These are phyloP conservation scores for Cystofilobasidium macerans DNA, from an alignment of 768 basidiomycete genomes.

Conservation along the genomic window DNA sequence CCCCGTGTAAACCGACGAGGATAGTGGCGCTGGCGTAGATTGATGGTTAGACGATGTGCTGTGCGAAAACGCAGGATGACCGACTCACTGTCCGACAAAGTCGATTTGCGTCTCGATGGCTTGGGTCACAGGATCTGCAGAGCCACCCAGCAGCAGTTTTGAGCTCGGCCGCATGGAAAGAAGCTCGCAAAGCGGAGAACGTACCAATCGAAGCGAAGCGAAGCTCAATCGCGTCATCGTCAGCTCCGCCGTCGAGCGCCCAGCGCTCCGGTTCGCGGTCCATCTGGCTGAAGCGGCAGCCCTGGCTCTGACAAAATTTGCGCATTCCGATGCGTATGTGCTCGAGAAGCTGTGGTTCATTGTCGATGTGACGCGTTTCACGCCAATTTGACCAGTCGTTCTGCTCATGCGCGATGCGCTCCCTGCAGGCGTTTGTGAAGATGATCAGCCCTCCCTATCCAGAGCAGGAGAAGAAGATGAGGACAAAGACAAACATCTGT, in stretches of 20 bases:
- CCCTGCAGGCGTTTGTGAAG: constrained; percentile 28
- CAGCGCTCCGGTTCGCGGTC: constrained; percentile 31
- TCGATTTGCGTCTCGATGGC: constrained; percentile 35
- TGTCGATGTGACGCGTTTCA: constrained; percentile 33
- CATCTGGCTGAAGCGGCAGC: constrained; percentile 31
- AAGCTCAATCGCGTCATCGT: constrained; percentile 23
- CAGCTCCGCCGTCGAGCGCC: constrained; percentile 9
- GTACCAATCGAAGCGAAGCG: constrained; percentile 32
- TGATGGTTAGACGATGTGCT: too few relatives aligned
- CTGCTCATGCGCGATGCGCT: constrained; percentile 30
- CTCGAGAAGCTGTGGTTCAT: constrained; percentile 31
- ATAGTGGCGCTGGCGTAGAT: constrained; percentile 21
- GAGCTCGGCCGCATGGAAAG: not conserved
- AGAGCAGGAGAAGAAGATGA: not conserved
- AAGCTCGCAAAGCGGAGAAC: not conserved
- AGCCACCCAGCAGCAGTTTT: not conserved
- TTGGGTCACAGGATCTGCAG: constrained; percentile 31
- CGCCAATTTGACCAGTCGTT: constrained; percentile 35
- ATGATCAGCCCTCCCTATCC: too few relatives aligned
- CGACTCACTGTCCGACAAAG: constrained; percentile 31
- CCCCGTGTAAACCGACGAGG: constrained; percentile 34
- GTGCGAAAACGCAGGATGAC: not conserved
- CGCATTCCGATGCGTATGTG: constrained; percentile 27
- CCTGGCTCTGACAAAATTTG: constrained; percentile 24
- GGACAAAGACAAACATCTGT: constrained; percentile 30